Conservation (phyloP, 768 basidiomycete species). For the Leccinum arenicola region DNA sequence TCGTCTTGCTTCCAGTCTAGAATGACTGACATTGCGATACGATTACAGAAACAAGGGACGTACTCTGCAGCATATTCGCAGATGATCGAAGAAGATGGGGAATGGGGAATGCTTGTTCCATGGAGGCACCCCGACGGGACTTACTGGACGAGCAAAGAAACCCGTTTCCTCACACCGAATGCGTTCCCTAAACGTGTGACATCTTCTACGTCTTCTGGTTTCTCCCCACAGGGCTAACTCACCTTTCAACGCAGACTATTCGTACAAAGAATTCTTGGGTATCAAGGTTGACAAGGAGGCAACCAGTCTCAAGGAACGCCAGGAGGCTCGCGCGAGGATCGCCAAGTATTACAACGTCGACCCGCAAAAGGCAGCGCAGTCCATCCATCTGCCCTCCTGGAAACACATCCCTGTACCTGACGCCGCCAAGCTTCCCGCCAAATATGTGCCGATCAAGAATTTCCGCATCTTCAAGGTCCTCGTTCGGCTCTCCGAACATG, state of each 20-base stretch:
- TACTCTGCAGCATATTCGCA: constrained; percentile 23
- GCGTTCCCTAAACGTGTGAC: constrained; percentile 23
- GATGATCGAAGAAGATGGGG: constrained; percentile 15
- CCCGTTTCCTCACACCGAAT: constrained; percentile 21
- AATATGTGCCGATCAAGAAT: constrained; percentile 15
- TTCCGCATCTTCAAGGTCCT: constrained; percentile 28
- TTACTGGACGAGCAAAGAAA: constrained; percentile 25
- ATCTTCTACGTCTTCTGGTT: not conserved
- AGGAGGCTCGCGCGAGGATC: constrained; percentile 21
- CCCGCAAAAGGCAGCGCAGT: constrained; percentile 11
- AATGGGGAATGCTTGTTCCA: constrained; percentile 16
- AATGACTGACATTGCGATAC: not conserved
- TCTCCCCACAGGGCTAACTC: not conserved
- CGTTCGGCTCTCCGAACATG: constrained; percentile 24
- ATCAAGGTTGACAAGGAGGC: constrained; percentile 26
- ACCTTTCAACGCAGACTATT: constrained; percentile 19
- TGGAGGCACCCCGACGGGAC: constrained; percentile 22
- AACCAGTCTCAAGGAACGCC: constrained; percentile 11
- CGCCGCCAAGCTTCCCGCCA: constrained; percentile 9
- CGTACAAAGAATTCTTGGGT: constrained; percentile 25
- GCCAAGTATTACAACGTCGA: constrained; percentile 25
- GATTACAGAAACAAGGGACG: constrained; percentile 18
- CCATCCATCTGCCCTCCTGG: constrained; percentile 8
- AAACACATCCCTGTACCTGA: constrained; percentile 18
- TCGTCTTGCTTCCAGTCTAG: not conserved